Evolutionary conservation across 805 yeast species (phyloP).

Genomic region (Wickerhamiella kurtzmanii): DNA sequence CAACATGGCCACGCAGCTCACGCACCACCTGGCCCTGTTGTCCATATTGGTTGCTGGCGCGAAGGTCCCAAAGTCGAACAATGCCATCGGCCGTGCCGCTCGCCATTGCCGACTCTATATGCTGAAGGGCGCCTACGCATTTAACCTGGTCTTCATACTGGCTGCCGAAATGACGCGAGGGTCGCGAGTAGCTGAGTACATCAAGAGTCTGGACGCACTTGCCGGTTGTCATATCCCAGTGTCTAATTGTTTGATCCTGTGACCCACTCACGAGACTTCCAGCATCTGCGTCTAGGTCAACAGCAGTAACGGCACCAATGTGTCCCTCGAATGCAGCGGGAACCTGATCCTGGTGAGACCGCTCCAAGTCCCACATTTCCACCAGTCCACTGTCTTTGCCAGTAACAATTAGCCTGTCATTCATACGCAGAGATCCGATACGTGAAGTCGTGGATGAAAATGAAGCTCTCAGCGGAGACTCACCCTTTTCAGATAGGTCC

Average conservation of each 20-base stretch:
- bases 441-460: neutral
- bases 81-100: slow-evolving; percentile 68
- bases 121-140: slow-evolving; percentile 50
- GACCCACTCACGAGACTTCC: slow-evolving; percentile 50
- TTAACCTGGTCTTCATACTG: slow-evolving; percentile 7
- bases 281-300: slow-evolving; percentile 37
- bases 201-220: slow-evolving; percentile 59
- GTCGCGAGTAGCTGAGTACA: slow-evolving; percentile 44
- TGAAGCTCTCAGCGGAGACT: neutral
- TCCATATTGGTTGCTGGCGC: slow-evolving; percentile 38
- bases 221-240: slow-evolving; percentile 60
- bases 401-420: neutral
- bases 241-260: slow-evolving; percentile 55
- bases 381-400: slow-evolving; percentile 1
- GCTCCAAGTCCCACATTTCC: slow-evolving; percentile 6
- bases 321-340: slow-evolving; percentile 44
- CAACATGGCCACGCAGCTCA: slow-evolving; percentile 39
- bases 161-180: slow-evolving; percentile 6
- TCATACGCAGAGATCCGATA: neutral
- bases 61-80: slow-evolving; percentile 63
- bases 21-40: slow-evolving; percentile 29
- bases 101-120: slow-evolving; percentile 63
- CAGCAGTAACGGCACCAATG: slow-evolving; percentile 50
- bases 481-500: slow-evolving; percentile 38
- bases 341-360: slow-evolving; percentile 1